phyloP scores from a whole-genome alignment of 306 rosid species.

The Lotus japonicus region DNA sequence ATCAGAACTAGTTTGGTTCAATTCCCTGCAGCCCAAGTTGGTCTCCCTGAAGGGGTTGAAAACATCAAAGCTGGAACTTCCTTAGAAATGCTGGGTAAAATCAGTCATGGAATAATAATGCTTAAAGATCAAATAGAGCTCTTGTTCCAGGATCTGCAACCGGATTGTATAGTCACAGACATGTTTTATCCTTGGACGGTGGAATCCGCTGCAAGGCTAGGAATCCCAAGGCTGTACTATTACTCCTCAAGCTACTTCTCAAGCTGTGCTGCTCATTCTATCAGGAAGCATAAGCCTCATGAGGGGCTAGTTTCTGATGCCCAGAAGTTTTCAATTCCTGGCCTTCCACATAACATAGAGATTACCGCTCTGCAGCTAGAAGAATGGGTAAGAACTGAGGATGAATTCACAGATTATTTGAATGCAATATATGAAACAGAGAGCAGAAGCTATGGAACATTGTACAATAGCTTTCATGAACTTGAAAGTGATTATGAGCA shows the following conservation, averaged over 20 bases:
- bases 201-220: conserved; percentile 25
- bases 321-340: conserved; percentile 16
- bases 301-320: conserved; percentile 11
- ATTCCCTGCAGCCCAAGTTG: conserved; percentile 23
- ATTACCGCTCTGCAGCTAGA: conserved; percentile 16
- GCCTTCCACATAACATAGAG: conserved; percentile 13
- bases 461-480: conserved; percentile 25
- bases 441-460: conserved; percentile 20
- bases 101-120: neutral
- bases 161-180: conserved; percentile 26
- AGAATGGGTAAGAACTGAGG: neutral
- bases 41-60: conserved; percentile 29
- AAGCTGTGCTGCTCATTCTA: neutral
- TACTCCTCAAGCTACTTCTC: conserved; percentile 27
- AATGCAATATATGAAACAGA: conserved; percentile 7
- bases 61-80: conserved; percentile 9
- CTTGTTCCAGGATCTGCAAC: conserved; percentile 8
- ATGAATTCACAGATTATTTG: neutral
- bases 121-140: conserved; percentile 18
- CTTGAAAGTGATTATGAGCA: conserved; percentile 25
- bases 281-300: conserved; percentile 22
- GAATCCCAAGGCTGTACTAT: conserved; percentile 25
- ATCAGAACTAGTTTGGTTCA: conserved; percentile 16
- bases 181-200: conserved; percentile 27
- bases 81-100: neutral